Evolutionary conservation across 2,329 filamentous ascomycete species (phyloP).

Genomic region (Chaetothyriales sp.): DNA sequence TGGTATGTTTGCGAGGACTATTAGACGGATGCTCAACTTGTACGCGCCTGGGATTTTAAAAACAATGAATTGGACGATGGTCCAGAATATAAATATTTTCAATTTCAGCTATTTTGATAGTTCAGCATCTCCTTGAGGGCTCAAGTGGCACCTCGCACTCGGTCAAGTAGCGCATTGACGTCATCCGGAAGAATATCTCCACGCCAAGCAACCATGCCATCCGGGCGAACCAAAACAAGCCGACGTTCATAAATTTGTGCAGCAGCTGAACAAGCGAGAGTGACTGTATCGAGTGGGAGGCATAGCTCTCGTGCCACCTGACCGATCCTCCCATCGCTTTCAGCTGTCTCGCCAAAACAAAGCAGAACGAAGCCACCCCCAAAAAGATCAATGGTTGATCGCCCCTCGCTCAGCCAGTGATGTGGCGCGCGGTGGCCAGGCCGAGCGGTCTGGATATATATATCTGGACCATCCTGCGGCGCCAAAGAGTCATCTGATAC

Average conservation of each 20-base stretch:
- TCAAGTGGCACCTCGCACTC: slow-evolving; percentile 11
- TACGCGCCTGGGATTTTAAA: no score
- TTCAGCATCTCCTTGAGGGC: no score
- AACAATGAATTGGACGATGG: no score
- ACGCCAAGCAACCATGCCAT: slow-evolving; percentile 7
- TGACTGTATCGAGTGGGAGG: neutral
- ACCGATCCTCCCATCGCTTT: neutral
- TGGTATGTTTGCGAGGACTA: no score
- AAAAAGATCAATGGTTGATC: slow-evolving; percentile 13
- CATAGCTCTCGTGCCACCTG: neutral
- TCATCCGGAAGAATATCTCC: neutral
- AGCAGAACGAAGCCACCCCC: slow-evolving; percentile 3
- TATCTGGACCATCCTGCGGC: slow-evolving; percentile 7
- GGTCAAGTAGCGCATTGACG: slow-evolving; percentile 7
- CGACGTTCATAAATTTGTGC: neutral
- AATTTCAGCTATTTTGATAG: no score
- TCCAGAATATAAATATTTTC: no score
- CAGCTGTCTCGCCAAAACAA: neutral
- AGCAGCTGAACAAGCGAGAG: neutral
- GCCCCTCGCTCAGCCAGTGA: slow-evolving; percentile 14
- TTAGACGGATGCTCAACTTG: no score
- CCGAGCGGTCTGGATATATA: slow-evolving; percentile 17
- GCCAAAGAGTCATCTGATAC: slow-evolving; percentile 13
- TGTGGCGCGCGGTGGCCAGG: slow-evolving; percentile 20
- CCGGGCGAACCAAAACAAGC: slow-evolving; percentile 6